Base-by-base conservation (phyloP, 441 rosid species). In the Daphne laureola region DNA sequence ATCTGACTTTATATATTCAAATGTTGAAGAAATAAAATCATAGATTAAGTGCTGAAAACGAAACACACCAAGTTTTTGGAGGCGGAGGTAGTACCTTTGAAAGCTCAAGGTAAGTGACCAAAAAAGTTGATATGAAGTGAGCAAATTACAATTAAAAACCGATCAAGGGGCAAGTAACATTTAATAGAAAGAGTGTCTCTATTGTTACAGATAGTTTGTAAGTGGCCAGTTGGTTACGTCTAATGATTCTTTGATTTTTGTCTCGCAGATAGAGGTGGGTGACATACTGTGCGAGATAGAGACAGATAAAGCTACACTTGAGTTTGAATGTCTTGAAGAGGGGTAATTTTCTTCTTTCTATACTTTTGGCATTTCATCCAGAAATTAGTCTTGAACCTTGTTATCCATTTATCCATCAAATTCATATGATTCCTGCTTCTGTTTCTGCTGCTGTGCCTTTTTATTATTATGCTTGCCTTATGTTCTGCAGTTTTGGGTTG, bases 291-390 rank as follows among this genome's bases (percentile, higher is more conserved):
- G 98, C 50, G 95, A 92, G 65, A 86, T 92, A 68, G 97, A 92
- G 85, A 92, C 98, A 17, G 98, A 92, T 73, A 92, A 92, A 80
- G 97, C 97, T 27, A 92, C 98, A 15, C 72, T 89, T 62, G 97
- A 89, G 77, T 79, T 83, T 76, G 97, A 92, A 79, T 64, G 92
- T 69, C 97, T 89, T 67, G 98, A 92, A 70, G 98, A 89, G 61
- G 97, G 98, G 98, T 84, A 75, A 54, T 46, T 11, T 61, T 63
- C 21, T 61, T 44, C 54, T n/a, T 43, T 26, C 48, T 23, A 27
- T 53, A 31, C 46, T 58, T 44, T 17, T 58, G 17, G 26, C 9
- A 45, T 43, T 45, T 18, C n/a, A 12, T 31, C 38, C 38, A 31
- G 38, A 31, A 9, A 31, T 31, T 31, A 31, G 11, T 31, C 38